Evolutionary conservation across 805 yeast species (phyloP), one percentile per base, ranked within the genome.

Genomic region (Jamesozyma gamospora): DNA sequence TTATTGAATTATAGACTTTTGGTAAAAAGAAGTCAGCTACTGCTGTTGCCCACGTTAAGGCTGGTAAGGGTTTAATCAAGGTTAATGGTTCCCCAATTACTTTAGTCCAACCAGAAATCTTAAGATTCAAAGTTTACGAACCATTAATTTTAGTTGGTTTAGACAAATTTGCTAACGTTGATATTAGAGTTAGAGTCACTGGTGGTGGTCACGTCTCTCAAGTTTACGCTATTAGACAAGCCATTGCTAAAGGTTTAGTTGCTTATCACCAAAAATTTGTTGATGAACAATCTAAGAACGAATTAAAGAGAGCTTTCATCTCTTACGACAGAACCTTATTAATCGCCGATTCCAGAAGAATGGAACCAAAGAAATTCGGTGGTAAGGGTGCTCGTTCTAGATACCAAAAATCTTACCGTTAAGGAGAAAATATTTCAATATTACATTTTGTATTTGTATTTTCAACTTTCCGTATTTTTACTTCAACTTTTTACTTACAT

Each of bases 371-470:
- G 96, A 92, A 92, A 81, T 92, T 92, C 79, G 98, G 98, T 80
- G 98, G 98, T 81, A 95, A 94, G 74, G 98, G 98, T 85, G 98
- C 98, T 77, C 92, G 98, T 79, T 92, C 98, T 69, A 90, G 97
- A 79, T 90, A 85, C 96, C 98, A 92, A 82, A 92, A 92, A 74
- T 92, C 98, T 71, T 92, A 92, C 92, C 98, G 98, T 88, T 92
- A 90, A 75, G 53, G 41, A 39, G 35, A 16, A 19, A 30, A 28
- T 19, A 28, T 94, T 31, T 37, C 26, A 73, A 53, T 90, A 71
- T 69, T 88, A 85, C 66, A 84, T 72, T 65, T 78, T 88, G 75
- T 81, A 27, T 35, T 25, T 28, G 25, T 33, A 18, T 28, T 32
- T 38, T 27, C 18, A 35, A 34, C 33, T 24, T 40, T 31, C 35